phyloP scores from a whole-genome alignment of 441 rosid species.

The Populus hybrid region DNA sequence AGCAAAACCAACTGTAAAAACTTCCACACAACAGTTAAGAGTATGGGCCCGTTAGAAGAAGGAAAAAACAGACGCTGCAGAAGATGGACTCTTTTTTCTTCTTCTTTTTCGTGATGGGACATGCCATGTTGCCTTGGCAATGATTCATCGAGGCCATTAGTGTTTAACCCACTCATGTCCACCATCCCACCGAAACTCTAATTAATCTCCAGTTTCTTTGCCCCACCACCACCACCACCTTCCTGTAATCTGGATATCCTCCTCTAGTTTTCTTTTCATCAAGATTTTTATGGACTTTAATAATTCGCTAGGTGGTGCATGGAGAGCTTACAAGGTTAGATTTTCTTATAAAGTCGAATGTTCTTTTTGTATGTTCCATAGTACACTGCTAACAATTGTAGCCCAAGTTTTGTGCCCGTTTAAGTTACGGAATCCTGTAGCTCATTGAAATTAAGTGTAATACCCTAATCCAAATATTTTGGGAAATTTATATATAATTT shows the following conservation, averaged over 20 bases:
- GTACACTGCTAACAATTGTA: not conserved
- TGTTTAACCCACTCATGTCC: slow-evolving; percentile 48
- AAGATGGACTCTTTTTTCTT: not conserved
- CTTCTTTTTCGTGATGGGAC: slow-evolving; percentile 30
- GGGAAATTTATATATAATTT: not conserved
- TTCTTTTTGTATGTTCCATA: not conserved
- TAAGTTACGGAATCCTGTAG: no score
- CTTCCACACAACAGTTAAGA: slow-evolving; percentile 33
- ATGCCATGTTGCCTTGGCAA: slow-evolving; percentile 30
- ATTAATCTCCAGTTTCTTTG: slow-evolving; percentile 15
- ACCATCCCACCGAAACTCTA: slow-evolving; percentile 22
- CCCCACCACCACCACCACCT: slow-evolving; percentile 18
- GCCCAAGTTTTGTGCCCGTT: not conserved
- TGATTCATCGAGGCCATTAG: slow-evolving; percentile 37
- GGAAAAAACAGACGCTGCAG: slow-evolving; percentile 39
- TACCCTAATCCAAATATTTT: no score
- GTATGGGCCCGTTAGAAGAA: slow-evolving; percentile 16
- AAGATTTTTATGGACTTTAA: slow-evolving; percentile 17
- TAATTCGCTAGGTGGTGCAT: not conserved
- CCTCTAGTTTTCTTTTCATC: slow-evolving; percentile 3
- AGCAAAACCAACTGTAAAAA: slow-evolving; percentile 45
- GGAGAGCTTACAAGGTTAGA: not conserved
- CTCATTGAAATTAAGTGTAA: no score
- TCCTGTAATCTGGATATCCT: slow-evolving; percentile 18
- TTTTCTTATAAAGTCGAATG: not conserved